These are phyloP conservation scores for Nothophoma quercina DNA, from an alignment of 2,329 filamentous ascomycete genomes.

Conservation along the genomic window DNA sequence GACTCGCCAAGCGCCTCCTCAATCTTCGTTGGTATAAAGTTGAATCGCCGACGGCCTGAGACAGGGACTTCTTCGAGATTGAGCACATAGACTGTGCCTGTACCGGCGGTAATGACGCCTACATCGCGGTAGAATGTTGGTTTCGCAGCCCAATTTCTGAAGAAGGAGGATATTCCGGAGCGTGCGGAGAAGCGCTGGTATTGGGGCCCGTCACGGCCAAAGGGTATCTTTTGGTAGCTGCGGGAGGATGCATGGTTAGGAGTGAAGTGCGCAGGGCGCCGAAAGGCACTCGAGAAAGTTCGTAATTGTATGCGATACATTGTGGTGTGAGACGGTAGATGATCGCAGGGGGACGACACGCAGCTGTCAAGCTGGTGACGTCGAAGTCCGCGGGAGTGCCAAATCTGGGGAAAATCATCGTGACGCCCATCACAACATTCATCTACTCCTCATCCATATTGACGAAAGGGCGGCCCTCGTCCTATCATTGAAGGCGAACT, in stretches of 20 bases:
- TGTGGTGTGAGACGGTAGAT: background rate
- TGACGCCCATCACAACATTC: too few species aligned
- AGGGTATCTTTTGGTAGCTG: constrained; percentile 34
- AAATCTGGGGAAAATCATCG: constrained; percentile 7
- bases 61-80: constrained; percentile 78
- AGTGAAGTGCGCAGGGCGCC: background rate
- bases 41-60: constrained; percentile 76
- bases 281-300: constrained; percentile 12
- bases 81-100: constrained; percentile 67
- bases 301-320: constrained; percentile 30
- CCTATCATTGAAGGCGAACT: too few species aligned
- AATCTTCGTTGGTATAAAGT: constrained; percentile 65
- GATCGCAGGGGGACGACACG: background rate
- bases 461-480: too few species aligned
- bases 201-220: constrained; percentile 29
- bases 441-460: too few species aligned
- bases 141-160: constrained; percentile 51
- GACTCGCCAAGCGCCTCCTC: constrained; percentile 63
- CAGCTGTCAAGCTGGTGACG: constrained; percentile 2
- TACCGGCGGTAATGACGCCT: constrained; percentile 51
- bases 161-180: constrained; percentile 30
- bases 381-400: constrained; percentile 16
- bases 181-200: constrained; percentile 41
- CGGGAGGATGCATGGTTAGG: constrained; percentile 21
- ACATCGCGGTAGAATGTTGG: constrained; percentile 59